Percentiles rank a stretch among this genome's conserved stretches.
phyloP scores from a whole-genome alignment of 495 filamentous ascomycete genomes.

The Xylaria grammica region DNA sequence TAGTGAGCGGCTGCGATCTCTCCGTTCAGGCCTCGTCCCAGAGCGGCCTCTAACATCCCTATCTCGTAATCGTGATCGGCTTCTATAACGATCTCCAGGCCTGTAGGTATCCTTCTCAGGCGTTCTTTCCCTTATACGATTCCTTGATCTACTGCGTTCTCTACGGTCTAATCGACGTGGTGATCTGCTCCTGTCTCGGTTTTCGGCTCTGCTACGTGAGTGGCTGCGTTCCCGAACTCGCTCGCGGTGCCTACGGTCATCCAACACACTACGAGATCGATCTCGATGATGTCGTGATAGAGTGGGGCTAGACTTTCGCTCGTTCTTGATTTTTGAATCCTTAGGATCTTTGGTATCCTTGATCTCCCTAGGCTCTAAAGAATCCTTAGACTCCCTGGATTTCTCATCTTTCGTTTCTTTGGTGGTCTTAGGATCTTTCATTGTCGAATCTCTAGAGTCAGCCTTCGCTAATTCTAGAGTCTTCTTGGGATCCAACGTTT shows the following conservation, averaged over 20 bases:
- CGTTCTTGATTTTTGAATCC: constrained; percentile 31
- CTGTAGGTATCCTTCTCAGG: constrained; percentile 40
- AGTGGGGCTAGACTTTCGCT: constrained; percentile 41
- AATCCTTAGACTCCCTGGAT: constrained; percentile 22
- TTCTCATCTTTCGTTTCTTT: constrained; percentile 30
- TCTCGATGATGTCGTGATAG: constrained; percentile 33
- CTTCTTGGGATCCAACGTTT: constrained; percentile 46
- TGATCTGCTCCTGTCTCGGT: constrained; percentile 33
- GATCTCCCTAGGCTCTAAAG: constrained; percentile 30
- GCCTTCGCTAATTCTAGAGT: constrained; percentile 31
- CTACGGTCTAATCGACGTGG: constrained; percentile 31
- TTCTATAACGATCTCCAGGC: constrained; percentile 40
- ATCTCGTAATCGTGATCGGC: constrained; percentile 35
- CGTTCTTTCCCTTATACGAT: constrained; percentile 38
- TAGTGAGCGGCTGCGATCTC: constrained; percentile 28
- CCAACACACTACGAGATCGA: constrained; percentile 22
- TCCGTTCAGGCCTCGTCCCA: constrained; percentile 18
- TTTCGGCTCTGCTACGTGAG: constrained; percentile 25
- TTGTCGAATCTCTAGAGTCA: constrained; percentile 33
- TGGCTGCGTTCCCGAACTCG: constrained; percentile 35
- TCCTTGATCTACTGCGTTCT: constrained; percentile 39
- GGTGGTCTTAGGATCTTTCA: constrained; percentile 29
- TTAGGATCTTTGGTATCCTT: constrained; percentile 23
- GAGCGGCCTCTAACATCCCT: constrained; percentile 35
- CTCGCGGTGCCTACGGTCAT: constrained; percentile 26